Evolutionary conservation across 305 asterid genomes (phyloP).

Genomic region (Fraxinus angustifolia): DNA sequence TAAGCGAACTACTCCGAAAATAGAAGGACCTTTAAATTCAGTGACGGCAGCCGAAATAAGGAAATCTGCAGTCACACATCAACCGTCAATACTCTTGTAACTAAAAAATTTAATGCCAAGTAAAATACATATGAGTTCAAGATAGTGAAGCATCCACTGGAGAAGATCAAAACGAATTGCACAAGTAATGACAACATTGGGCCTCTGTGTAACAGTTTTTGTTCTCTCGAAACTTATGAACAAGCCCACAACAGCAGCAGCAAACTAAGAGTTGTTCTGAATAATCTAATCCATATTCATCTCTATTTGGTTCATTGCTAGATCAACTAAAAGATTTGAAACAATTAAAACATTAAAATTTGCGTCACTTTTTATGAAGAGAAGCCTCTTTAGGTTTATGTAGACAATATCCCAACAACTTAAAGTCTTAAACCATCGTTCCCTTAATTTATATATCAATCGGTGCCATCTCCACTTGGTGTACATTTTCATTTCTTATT

Average conservation of each 20-base stretch:
- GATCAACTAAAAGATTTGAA: background rate
- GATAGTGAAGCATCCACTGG: background rate
- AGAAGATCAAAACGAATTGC: background rate
- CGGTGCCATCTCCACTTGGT: background rate
- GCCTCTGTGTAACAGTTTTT: background rate
- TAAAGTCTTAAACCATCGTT: background rate
- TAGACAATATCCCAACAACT: background rate
- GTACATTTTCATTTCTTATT: background rate
- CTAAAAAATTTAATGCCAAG: background rate
- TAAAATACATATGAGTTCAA: background rate
- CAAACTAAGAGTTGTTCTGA: background rate
- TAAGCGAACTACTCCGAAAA: slow-evolving; percentile 81
- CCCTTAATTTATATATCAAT: background rate
- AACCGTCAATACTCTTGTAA: background rate
- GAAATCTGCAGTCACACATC: slow-evolving; percentile 48
- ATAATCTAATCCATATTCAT: background rate
- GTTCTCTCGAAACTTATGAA: background rate
- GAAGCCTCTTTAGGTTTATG: background rate
- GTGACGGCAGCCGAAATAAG: slow-evolving; percentile 83
- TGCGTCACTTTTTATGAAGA: background rate
- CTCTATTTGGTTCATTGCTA: background rate
- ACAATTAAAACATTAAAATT: background rate
- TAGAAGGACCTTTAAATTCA: slow-evolving; percentile 80
- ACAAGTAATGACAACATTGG: background rate
- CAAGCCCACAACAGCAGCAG: background rate